Percentiles rank a stretch among this genome's conserved stretches.
Conservation (phyloP, 2,329 filamentous ascomycete species). For the Xylariales sp. region DNA sequence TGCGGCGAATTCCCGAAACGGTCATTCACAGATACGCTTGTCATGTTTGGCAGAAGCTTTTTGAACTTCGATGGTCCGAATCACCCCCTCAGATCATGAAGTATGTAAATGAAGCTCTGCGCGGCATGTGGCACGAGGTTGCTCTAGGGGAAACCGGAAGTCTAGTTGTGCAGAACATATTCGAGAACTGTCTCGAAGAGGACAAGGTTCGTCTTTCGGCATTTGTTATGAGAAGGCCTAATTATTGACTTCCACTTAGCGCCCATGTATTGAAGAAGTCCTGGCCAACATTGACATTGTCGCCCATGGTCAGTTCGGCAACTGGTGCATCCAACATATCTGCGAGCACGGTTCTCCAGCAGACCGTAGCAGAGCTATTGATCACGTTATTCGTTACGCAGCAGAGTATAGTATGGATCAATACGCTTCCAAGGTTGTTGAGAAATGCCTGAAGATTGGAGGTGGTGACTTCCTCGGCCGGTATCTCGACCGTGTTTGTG, state of each 20-base stretch:
- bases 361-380: constrained; percentile 88
- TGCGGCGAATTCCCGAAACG: constrained; percentile 93
- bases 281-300: constrained; percentile 93
- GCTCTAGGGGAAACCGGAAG: constrained; percentile 96
- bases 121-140: constrained; percentile 98
- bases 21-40: constrained; percentile 98
- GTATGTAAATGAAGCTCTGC: constrained; percentile 91
- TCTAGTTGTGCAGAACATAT: constrained; percentile 98
- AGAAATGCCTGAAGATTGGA: constrained; percentile 98
- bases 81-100: constrained; percentile 97
- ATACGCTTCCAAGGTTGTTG: constrained; percentile 97
- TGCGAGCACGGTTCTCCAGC: constrained; percentile 91
- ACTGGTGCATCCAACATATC: constrained; percentile 99
- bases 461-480: constrained; percentile 84
- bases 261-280: constrained; percentile 95
- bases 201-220: constrained; percentile 66
- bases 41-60: constrained; percentile 99
- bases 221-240: not conserved
- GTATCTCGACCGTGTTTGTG: constrained; percentile 91
- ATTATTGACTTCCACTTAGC: constrained; percentile 24
- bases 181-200: constrained; percentile 97
- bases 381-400: constrained; percentile 90
- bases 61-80: constrained; percentile 93
- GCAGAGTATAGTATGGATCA: constrained; percentile 98
- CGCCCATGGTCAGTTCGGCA: constrained; percentile 95